Evolutionary conservation across 805 yeast species (phyloP).

Genomic region (Spathaspora sp.): DNA sequence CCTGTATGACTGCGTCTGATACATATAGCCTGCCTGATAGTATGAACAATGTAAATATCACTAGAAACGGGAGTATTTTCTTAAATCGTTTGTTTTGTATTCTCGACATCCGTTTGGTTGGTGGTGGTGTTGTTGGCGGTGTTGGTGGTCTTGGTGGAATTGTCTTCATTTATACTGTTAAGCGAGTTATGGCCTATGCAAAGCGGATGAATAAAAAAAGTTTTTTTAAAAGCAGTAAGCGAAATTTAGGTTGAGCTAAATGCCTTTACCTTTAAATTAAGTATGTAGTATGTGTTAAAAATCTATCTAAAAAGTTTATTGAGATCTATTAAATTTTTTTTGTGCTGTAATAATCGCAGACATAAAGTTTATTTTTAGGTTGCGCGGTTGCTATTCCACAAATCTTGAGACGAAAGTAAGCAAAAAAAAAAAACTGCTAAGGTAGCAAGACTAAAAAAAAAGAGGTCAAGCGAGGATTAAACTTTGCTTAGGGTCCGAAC

Average conservation of each 20-base stretch:
- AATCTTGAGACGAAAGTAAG: too few relatives aligned
- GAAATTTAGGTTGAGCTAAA: background rate
- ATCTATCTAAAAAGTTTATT: background rate
- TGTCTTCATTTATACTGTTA: background rate
- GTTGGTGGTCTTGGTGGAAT: background rate
- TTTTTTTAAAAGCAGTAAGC: too few relatives aligned
- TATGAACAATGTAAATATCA: constrained; percentile 7
- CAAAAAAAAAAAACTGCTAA: too few relatives aligned
- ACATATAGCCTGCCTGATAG: background rate
- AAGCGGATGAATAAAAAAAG: too few relatives aligned
- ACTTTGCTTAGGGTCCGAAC: background rate
- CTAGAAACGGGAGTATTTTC: constrained; percentile 9
- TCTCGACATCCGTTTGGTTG: constrained; percentile 10
- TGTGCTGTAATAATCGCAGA: too few relatives aligned
- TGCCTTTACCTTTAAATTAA: background rate
- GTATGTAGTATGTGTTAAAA: background rate
- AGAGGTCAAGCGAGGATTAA: background rate
- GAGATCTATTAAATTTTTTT: background rate
- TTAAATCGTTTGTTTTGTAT: constrained; percentile 17
- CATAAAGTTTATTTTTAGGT: background rate
- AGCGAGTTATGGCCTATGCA: too few relatives aligned
- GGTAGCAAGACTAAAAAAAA: background rate
- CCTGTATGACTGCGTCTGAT: constrained; percentile 15
- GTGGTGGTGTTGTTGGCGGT: too few relatives aligned
- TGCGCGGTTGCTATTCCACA: background rate